Base-by-base conservation (phyloP, 176 grass and related monocot genomes). In the Musa acuminata region DNA sequence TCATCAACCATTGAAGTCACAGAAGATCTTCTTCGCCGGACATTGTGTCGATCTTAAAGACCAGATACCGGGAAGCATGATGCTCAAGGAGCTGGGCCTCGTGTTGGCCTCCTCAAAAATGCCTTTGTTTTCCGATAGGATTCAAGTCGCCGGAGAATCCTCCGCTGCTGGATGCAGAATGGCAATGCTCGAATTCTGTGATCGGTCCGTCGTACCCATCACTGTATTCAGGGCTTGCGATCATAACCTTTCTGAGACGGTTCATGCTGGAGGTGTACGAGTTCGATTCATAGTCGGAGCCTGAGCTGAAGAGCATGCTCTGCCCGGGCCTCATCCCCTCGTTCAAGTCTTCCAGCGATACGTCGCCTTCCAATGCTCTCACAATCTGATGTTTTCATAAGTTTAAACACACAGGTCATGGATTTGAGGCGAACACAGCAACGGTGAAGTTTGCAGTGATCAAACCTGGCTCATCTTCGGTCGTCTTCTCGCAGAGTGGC, bases 381-480 rank as follows among this genome's bases (percentile, higher is more conserved):
- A 87, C 88, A 50, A 90, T 83, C 82, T 86, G 66, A 51, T 19
- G 14, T 19, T 35, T 6, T 43, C 1, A 8, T 12, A 26, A 10
- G 13, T 23, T 49, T 14, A 69, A 67, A 55, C 62, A 77, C 43
- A 35, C 1, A 27, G 12, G n/a, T 51, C 21, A 65, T 6, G 35
- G 35, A 43, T 43, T 43, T 6, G 35, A 43, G 35, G 35, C 35
- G 35, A 43, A 43, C 35, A 5, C 35, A 43, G 35, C 35, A 43
- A 51, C 51, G 20, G 13, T 67, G 20, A 25, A 53, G 8, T 27
- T 16, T 67, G 1, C 19, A 13, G 8, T 21, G 1, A 48, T 8
- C 17, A 11, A 23, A 88, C 89, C 83, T 92, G 89, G 75, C 89
- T 92, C 89, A 92, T 92, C 73, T 77, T 92, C 3, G 89, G 89